Conservation (phyloP, 176 grass and related monocot genomes). For the Oryza punctata region DNA sequence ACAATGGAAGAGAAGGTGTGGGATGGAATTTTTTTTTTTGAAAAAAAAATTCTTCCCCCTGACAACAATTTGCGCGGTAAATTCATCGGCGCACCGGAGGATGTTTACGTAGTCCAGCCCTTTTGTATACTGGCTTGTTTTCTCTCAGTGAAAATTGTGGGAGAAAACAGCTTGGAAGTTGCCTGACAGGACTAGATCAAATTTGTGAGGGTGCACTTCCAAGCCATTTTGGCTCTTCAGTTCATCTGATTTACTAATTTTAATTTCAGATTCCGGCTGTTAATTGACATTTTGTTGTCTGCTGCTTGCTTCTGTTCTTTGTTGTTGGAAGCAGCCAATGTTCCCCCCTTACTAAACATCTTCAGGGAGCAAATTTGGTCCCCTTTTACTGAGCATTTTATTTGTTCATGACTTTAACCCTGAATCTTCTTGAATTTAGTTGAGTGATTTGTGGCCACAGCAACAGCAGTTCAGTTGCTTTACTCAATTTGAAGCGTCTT, state of each 20-base stretch:
- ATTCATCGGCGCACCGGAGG: slow-evolving; percentile 32
- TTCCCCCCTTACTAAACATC: slow-evolving; percentile 19
- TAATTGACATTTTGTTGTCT: slow-evolving; percentile 34
- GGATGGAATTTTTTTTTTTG: slow-evolving; percentile 11
- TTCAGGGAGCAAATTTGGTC: slow-evolving; percentile 42
- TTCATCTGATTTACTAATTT: slow-evolving; percentile 50
- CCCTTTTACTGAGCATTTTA: slow-evolving; percentile 38
- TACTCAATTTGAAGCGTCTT: slow-evolving; percentile 9
- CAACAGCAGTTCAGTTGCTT: slow-evolving; percentile 22
- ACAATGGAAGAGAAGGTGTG: slow-evolving; percentile 31
- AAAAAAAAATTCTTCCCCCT: neutral
- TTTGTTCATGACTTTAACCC: slow-evolving; percentile 37
- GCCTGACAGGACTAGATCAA: neutral
- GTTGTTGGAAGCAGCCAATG: slow-evolving; percentile 49
- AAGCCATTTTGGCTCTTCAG: slow-evolving; percentile 51
- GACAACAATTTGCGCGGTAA: neutral
- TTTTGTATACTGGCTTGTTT: slow-evolving; percentile 44
- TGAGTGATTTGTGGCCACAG: slow-evolving; percentile 28
- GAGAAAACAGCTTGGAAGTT: slow-evolving; percentile 46
- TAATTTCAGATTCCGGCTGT: slow-evolving; percentile 47
- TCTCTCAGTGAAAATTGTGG: slow-evolving; percentile 40
- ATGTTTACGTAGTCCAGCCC: slow-evolving; percentile 37
- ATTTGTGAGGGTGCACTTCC: slow-evolving; percentile 29
- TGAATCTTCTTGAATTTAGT: slow-evolving; percentile 24
- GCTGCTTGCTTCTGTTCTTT: slow-evolving; percentile 46